phyloP scores from a whole-genome alignment of 1,284 basidiomycete genomes.

The Wolfiporia cocos region DNA sequence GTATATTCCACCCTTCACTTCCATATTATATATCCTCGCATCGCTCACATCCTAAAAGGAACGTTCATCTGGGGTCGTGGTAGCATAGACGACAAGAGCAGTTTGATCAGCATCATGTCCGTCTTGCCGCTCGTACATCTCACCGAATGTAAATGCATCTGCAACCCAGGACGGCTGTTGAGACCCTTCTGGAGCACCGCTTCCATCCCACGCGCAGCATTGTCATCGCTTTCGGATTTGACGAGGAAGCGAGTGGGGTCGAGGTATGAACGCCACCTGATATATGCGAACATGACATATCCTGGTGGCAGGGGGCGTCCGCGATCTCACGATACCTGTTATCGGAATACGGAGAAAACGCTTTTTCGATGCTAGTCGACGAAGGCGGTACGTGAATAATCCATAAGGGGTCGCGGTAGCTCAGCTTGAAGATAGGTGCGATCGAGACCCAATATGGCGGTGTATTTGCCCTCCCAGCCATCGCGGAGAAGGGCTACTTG shows the following conservation, averaged over 20 bases:
- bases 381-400: constrained; percentile 33
- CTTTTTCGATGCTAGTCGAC: constrained; percentile 48
- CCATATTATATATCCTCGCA: background rate
- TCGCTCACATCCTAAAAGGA: constrained; percentile 17
- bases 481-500: constrained; percentile 62
- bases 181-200: constrained; percentile 41
- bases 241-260: constrained; percentile 57
- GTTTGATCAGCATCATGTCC: constrained; percentile 49
- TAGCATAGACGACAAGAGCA: constrained; percentile 55
- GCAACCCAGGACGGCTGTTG: constrained; percentile 38
- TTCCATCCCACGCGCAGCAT: constrained; percentile 49
- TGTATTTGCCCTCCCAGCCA: constrained; percentile 41
- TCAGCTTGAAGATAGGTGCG: constrained; percentile 20
- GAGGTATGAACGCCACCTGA: constrained; percentile 26
- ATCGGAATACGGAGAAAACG: constrained; percentile 42
- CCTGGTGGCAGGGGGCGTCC: constrained; percentile 37
- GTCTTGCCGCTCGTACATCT: constrained; percentile 10
- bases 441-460: constrained; percentile 24
- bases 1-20: constrained; percentile 10
- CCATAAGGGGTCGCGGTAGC: background rate
- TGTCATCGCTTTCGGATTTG: constrained; percentile 62
- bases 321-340: constrained; percentile 40
- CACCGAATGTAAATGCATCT: background rate
- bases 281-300: background rate
- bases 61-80: constrained; percentile 61